A percentile compares a stretch with the other conserved stretches of the same genome.
These are phyloP conservation scores for Corinectria fuckeliana DNA, from an alignment of 2,329 filamentous ascomycete species.

Conservation along the genomic window DNA sequence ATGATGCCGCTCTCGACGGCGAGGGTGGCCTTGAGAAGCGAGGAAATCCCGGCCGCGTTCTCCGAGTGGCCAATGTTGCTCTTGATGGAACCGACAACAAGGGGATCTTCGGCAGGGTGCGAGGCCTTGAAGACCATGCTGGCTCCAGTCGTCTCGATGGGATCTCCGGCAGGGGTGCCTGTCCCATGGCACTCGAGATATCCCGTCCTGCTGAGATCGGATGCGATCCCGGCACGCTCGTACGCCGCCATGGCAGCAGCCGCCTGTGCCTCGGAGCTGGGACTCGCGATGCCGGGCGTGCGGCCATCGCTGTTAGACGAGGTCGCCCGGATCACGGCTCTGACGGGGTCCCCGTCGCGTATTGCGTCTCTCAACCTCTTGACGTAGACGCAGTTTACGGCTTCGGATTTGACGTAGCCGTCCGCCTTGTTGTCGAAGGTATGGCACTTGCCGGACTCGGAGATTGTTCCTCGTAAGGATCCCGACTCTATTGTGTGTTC, in stretches of 20 bases:
- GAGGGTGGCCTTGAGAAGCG: constrained; percentile 40
- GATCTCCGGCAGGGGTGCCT: constrained; percentile 48
- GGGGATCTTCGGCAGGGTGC: constrained; percentile 13
- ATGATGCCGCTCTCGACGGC: constrained; percentile 38
- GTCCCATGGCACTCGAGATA: constrained; percentile 51
- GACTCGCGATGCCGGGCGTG: constrained; percentile 45
- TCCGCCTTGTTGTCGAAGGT: constrained; percentile 47
- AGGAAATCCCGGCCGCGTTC: constrained; percentile 38
- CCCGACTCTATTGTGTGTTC: constrained; percentile 51
- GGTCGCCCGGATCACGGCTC: constrained; percentile 41
- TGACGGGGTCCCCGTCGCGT: constrained; percentile 48
- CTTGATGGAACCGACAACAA: constrained; percentile 43
- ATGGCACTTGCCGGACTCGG: constrained; percentile 36
- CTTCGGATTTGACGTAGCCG: constrained; percentile 56
- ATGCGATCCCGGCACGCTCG: constrained; percentile 34
- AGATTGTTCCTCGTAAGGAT: constrained; percentile 47
- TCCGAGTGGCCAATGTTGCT: constrained; percentile 43
- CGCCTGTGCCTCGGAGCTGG: constrained; percentile 40
- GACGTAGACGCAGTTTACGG: constrained; percentile 48
- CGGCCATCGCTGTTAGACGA: constrained; percentile 41
- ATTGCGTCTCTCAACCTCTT: constrained; percentile 53
- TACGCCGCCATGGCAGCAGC: constrained; percentile 41
- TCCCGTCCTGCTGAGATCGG: constrained; percentile 28
- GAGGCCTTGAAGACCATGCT: constrained; percentile 32
- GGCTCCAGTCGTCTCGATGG: constrained; percentile 42